Evolutionary conservation across 1,139 yeast genomes (phyloP).

Genomic region (Zygosaccharomyces sapae): DNA sequence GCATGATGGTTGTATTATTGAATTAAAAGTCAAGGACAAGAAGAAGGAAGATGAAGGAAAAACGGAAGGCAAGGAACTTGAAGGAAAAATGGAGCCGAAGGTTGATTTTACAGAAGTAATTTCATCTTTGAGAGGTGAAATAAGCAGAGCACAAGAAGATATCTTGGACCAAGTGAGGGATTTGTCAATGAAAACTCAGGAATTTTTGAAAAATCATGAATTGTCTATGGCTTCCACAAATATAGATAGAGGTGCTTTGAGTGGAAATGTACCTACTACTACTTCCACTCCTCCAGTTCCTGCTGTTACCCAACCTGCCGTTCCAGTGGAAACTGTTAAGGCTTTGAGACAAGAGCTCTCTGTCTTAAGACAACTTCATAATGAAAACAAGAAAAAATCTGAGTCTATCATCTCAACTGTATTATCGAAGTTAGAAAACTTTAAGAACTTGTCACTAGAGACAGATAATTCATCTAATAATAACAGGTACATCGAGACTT

Average conservation of each 20-base stretch:
- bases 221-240: not conserved
- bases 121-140: conserved; percentile 24
- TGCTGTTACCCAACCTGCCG: conserved; percentile 11
- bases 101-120: conserved; percentile 37
- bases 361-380: conserved; percentile 58
- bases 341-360: conserved; percentile 55
- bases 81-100: conserved; percentile 30
- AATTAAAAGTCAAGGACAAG: conserved; percentile 15
- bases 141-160: conserved; percentile 16
- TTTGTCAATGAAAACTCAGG: conserved; percentile 3
- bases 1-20: conserved; percentile 54
- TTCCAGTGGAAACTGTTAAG: conserved; percentile 29
- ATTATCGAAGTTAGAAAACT: conserved; percentile 46
- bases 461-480: conserved; percentile 42
- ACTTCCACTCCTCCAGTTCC: not conserved
- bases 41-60: conserved; percentile 18
- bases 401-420: conserved; percentile 46
- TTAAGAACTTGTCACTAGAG: conserved; percentile 39
- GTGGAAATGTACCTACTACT: not conserved
- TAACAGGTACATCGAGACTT: conserved; percentile 69
- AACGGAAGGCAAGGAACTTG: conserved; percentile 33
- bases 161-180: conserved; percentile 14
- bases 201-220: not conserved
- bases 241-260: not conserved
- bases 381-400: conserved; percentile 43